Evolutionary conservation across 257 asterid genomes (phyloP), one percentile per base, ranked within the genome.

Genomic region (Forsythia viridissima): DNA sequence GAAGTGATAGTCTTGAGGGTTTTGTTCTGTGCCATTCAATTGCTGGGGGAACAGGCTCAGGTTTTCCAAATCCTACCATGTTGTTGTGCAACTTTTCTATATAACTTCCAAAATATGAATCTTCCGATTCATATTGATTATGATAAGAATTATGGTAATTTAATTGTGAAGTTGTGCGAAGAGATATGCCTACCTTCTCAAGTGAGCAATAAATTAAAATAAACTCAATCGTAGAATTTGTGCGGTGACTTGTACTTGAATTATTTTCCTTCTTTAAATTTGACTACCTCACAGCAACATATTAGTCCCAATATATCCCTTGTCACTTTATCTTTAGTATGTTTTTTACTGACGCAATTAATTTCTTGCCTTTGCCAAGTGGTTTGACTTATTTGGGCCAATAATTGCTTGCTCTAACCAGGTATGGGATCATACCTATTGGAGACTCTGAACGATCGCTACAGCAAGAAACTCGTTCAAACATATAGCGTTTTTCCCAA

Each of bases 1-100:
- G 99, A 80, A 96, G 99, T 83, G 99, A 96, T 80, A 93, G 99
- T 82, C 98, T 96, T 24, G 99, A 96, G 91, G 99, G 99, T 82
- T 96, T 96, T 90, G 99, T 96, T 82, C 87, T 96, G 40, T 96
- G 99, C 85, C 99, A 96, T 86, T 93, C 98, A 0, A 96, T 96
- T 88, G 98, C 99, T 79, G 99, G 99, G 59, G 98, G 97, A 87
- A 94, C 98, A 44, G 96, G 97, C 80, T 94, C 97, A 88, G 97
- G 98, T 94, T 67, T 82, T 40, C 67, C 73, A 66, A 72, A 61
- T 80, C 78, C 44, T 11, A 30, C 57, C 57, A 76, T 38, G 67
- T 63, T 79, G 52, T 48, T 79, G 52, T 48, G 4, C 20, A 71
- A 12, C 70, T 52, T 76, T 41, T 69, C 72, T 59, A 30, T 63